phyloP scores from a whole-genome alignment of 306 rosid species.

The Ceratonia siliqua region DNA sequence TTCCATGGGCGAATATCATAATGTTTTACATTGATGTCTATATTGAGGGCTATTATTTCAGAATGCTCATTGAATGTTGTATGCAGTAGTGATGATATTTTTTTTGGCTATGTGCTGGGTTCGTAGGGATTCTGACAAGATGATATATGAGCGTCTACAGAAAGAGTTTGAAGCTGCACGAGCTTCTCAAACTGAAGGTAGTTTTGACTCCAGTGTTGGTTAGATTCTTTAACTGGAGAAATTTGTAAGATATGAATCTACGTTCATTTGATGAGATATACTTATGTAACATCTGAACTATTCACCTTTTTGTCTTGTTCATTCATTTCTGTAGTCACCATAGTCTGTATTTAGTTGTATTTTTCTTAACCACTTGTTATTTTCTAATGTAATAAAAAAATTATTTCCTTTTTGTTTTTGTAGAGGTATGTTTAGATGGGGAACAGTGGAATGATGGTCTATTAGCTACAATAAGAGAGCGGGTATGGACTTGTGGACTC shows the following conservation, averaged over 20 bases:
- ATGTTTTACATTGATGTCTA: background rate
- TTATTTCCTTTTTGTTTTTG: background rate
- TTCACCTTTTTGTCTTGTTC: constrained; percentile 5
- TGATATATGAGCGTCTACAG: constrained; percentile 73
- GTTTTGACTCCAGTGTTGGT: constrained; percentile 23
- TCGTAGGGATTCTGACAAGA: constrained; percentile 90
- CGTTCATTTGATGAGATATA: constrained; percentile 21
- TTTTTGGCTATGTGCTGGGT: constrained; percentile 18
- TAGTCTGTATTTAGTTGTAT: background rate
- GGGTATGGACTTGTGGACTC: constrained; percentile 50
- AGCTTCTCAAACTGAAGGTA: constrained; percentile 90
- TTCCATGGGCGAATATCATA: background rate
- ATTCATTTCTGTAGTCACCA: constrained; percentile 9
- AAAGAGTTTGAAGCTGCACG: constrained; percentile 88
- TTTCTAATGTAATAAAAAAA: background rate
- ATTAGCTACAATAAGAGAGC: constrained; percentile 90
- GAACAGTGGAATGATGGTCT: constrained; percentile 97
- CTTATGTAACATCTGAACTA: constrained; percentile 5
- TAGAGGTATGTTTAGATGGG: constrained; percentile 75
- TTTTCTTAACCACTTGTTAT: constrained; percentile 13
- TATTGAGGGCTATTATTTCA: background rate
- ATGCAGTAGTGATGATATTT: background rate
- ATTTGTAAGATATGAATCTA: constrained; percentile 21
- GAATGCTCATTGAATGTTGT: constrained; percentile 8
- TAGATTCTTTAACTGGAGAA: constrained; percentile 19